Evolutionary conservation across 257 asterid species (phyloP).

Genomic region (Euphrasia confusa): DNA sequence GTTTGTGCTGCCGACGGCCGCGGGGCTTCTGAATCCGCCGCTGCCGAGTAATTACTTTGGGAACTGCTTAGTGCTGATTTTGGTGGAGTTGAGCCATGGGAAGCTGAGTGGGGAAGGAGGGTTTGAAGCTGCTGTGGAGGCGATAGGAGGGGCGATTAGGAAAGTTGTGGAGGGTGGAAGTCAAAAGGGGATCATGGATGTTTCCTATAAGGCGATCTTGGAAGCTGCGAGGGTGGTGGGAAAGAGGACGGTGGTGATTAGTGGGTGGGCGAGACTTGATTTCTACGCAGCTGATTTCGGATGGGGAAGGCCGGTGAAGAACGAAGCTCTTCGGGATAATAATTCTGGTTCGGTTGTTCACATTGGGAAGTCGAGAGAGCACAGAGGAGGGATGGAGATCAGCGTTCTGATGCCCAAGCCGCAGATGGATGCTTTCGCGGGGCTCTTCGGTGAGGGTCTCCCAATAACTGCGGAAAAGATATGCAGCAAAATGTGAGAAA

Average conservation of each 20-base stretch:
- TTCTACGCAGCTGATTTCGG: slow-evolving; percentile 17
- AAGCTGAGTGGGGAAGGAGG: slow-evolving; percentile 7
- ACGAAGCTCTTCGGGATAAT: background rate
- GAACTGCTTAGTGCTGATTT: slow-evolving; percentile 7
- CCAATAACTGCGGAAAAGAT: background rate
- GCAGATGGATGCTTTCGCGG: background rate
- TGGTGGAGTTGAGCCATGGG: slow-evolving; percentile 7
- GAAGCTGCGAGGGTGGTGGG: background rate
- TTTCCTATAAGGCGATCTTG: background rate
- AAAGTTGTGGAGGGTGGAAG: background rate
- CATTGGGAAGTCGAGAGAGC: background rate
- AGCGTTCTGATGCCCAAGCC: background rate
- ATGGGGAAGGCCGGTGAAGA: slow-evolving; percentile 21
- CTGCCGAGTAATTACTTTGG: slow-evolving; percentile 23
- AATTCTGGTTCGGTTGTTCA: background rate
- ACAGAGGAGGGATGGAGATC: background rate
- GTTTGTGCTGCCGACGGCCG: slow-evolving; percentile 3
- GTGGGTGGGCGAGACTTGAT: slow-evolving; percentile 8
- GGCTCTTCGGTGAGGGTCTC: background rate
- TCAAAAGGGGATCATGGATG: background rate
- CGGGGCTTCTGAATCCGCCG: background rate
- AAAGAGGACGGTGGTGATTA: background rate
- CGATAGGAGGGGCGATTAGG: background rate
- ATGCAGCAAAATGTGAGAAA: background rate
- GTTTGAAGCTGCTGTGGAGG: background rate